Evolutionary conservation across 1,139 yeast genomes (phyloP).

Genomic region (Blastobotrys petasosporus): DNA sequence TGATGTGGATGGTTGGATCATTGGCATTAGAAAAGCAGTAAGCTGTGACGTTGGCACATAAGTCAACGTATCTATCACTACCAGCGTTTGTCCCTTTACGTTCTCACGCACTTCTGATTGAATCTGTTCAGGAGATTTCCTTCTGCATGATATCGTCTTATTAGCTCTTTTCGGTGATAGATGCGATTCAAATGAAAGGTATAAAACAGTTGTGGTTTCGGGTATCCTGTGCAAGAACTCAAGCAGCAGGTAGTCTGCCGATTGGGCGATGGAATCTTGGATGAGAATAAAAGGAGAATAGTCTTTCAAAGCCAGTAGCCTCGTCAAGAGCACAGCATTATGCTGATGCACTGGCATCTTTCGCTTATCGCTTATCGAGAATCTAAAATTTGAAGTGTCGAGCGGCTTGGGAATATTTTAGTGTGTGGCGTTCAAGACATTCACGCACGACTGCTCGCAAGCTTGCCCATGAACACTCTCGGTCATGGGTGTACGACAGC

Average conservation of each 20-base stretch:
- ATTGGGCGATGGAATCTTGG: constrained; percentile 65
- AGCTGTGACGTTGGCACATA: constrained; percentile 46
- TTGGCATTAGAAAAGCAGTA: constrained; percentile 47
- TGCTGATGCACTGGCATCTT: constrained; percentile 27
- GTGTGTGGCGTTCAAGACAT: background rate
- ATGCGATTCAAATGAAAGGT: constrained; percentile 17
- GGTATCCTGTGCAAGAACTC: constrained; percentile 49
- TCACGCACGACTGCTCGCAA: background rate
- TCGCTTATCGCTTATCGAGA: background rate
- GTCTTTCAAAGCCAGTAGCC: constrained; percentile 66
- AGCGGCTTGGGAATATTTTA: background rate
- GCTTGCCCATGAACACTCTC: background rate
- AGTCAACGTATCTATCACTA: constrained; percentile 66
- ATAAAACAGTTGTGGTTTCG: constrained; percentile 13
- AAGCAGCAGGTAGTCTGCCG: constrained; percentile 48
- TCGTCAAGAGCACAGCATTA: constrained; percentile 31
- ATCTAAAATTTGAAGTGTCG: background rate
- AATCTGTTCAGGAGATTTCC: constrained; percentile 4
- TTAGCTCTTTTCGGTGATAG: constrained; percentile 7
- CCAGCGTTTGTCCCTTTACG: constrained; percentile 14
- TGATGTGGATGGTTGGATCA: constrained; percentile 50
- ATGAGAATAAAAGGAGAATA: constrained; percentile 64
- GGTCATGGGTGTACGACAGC: constrained; percentile 88
- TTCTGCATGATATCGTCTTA: constrained; percentile 8
- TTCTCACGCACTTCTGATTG: constrained; percentile 4